Base-by-base conservation (phyloP, 1,284 basidiomycete genomes). In the Pterulicium gracile region DNA sequence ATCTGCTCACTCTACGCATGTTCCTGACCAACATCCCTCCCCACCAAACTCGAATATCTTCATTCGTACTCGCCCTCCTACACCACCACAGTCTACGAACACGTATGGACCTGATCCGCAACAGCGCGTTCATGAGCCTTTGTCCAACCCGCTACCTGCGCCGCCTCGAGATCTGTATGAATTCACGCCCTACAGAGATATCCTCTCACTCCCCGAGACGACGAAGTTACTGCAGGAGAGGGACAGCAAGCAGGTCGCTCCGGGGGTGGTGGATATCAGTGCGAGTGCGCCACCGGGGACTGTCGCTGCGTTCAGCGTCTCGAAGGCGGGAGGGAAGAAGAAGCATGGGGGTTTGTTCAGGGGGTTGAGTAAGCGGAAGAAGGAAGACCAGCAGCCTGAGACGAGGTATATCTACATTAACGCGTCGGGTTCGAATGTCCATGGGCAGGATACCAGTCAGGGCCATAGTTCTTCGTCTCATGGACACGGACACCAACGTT, bases 91-190 rank as follows among this genome's bases (percentile, higher is more conserved):
- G 19, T 39, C 36, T 39, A 18, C 36, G 4, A 39, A 39, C 19
- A 18, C 15, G 7, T 39, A 39, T 17, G 36, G 36, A 4, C 36
- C 36, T 39, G n/a, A 13, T 10, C 36, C 15, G 15, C n/a, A 39
- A 4, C 7, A 39, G 19, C 36, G 36, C 4, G 36, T 5, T 7
- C 7, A 10, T 7, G 36, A 39, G 15, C 36, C 57, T 1, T 52
- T 62, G 4, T 46, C 46, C 2, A 75, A 79, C 53, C 75, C 73
- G 2, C 68, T 79, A 7, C 77, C 77, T 0, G 46, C 52, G 2
- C 76, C 68, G 0, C 77, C 77, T 0, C 58, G 59, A 24, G 68
- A 79, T 50, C 46, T 79, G 3, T 76, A 74, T 55, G 61, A 68
- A 3, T 61, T 61, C 27, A 65, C 71, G 0, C 74, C 75, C 0